These are phyloP conservation scores for Penicillium paradoxum DNA, from an alignment of 495 filamentous ascomycete species.

Conservation along the genomic window DNA sequence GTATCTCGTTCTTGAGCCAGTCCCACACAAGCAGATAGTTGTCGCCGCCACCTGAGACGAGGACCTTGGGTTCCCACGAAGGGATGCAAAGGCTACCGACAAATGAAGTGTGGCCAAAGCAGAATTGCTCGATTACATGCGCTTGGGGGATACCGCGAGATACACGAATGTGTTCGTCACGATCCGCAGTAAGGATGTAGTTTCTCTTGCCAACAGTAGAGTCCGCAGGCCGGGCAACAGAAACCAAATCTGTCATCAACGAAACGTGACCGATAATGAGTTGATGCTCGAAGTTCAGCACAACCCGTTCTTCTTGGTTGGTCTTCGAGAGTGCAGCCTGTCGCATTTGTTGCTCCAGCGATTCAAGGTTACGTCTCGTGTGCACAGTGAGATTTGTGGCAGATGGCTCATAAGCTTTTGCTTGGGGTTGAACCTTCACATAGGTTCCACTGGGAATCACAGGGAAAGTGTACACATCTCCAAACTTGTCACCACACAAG, in stretches of 20 bases:
- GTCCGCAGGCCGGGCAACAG: conserved; percentile 34
- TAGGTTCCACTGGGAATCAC: conserved; percentile 50
- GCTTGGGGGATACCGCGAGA: conserved; percentile 78
- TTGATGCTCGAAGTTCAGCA: conserved; percentile 60
- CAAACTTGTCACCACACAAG: conserved; percentile 86
- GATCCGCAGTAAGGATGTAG: conserved; percentile 85
- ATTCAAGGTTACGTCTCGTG: conserved; percentile 68
- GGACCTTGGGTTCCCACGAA: conserved; percentile 44
- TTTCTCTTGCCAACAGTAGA: conserved; percentile 32
- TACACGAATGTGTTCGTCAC: conserved; percentile 95
- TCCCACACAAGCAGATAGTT: conserved; percentile 74
- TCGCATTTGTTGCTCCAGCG: conserved; percentile 66
- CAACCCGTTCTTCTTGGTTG: conserved; percentile 34
- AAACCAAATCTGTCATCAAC: conserved; percentile 71
- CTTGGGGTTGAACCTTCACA: conserved; percentile 13
- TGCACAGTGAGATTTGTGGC: conserved; percentile 78
- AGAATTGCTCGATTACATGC: conserved; percentile 84
- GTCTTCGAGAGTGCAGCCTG: conserved; percentile 30
- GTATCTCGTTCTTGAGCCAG: conserved; percentile 56
- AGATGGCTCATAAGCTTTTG: conserved; percentile 46
- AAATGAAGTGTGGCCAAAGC: conserved; percentile 80
- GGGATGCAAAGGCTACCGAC: conserved; percentile 69
- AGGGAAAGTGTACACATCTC: conserved; percentile 89
- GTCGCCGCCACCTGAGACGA: conserved; percentile 87
- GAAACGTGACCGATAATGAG: conserved; percentile 90